Evolutionary conservation across 2,329 filamentous ascomycete species (phyloP).

Genomic region (Colletotrichum sansevieriae): DNA sequence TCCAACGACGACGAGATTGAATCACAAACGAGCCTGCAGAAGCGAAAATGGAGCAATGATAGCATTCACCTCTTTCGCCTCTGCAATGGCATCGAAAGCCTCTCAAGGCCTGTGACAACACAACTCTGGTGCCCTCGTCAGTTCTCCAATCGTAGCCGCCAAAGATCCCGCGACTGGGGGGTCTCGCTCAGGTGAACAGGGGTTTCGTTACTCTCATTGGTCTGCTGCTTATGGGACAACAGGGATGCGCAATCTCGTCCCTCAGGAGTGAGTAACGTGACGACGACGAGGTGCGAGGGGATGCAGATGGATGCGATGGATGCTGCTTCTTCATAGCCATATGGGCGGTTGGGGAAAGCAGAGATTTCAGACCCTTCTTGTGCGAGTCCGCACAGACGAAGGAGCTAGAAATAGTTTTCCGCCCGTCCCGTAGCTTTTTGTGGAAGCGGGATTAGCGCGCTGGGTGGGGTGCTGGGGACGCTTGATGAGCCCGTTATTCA

Average conservation of each 20-base stretch:
- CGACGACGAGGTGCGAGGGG: constrained; percentile 46
- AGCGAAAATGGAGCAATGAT: constrained; percentile 19
- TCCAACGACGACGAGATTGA: constrained; percentile 6
- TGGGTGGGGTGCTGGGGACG: constrained; percentile 21
- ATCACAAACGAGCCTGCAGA: constrained; percentile 23
- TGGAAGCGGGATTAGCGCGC: constrained; percentile 50
- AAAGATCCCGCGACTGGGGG: constrained; percentile 47
- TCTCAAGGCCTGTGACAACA: neutral
- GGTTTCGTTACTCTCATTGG: constrained; percentile 53
- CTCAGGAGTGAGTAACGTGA: constrained; percentile 51
- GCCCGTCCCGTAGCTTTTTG: constrained; percentile 31
- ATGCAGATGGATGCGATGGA: constrained; percentile 23
- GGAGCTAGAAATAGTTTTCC: neutral
- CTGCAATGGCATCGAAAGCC: constrained; percentile 8
- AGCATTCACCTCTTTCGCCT: neutral
- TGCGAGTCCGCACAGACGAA: constrained; percentile 20
- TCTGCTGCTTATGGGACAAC: constrained; percentile 43
- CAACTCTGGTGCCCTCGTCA: constrained; percentile 18
- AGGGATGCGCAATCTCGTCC: constrained; percentile 43
- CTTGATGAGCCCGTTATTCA: neutral
- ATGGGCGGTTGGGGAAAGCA: constrained; percentile 15
- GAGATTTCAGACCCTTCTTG: neutral
- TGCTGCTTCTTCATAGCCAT: constrained; percentile 27
- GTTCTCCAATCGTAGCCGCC: constrained; percentile 53
- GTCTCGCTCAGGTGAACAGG: constrained; percentile 46